Conservation (phyloP, 345 rosid genomes). For the Theobroma cacao region DNA sequence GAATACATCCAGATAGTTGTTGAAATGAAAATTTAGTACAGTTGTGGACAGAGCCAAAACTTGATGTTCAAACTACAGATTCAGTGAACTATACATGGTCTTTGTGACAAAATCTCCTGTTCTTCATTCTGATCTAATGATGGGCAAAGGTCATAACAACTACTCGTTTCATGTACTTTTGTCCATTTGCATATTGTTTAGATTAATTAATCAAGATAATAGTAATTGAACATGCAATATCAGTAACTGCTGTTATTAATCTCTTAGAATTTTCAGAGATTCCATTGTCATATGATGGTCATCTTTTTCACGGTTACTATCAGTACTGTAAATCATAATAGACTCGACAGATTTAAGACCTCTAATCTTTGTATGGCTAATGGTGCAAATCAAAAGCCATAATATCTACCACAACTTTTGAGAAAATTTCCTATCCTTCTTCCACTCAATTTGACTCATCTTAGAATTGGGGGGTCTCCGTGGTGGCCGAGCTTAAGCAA, state of each 20-base stretch:
- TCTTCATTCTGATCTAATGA: not conserved
- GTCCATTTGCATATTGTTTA: not conserved
- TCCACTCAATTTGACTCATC: not conserved
- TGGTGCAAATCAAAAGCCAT: not conserved
- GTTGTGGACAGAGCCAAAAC: not conserved
- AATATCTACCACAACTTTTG: not conserved
- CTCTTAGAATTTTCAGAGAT: not conserved
- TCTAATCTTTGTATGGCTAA: not conserved
- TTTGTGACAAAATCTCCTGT: not conserved
- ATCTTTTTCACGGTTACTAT: not conserved
- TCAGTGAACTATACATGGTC: not conserved
- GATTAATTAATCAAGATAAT: not conserved
- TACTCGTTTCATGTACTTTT: not conserved
- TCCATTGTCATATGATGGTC: not conserved
- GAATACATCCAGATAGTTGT: not conserved
- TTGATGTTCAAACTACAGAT: not conserved
- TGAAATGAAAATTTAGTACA: not conserved
- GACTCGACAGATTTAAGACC: not conserved
- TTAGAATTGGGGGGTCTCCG: not conserved
- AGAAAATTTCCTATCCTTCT: not conserved
- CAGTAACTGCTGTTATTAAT: too few relatives aligned
- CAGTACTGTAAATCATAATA: not conserved
- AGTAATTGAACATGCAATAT: not conserved
- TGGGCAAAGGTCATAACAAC: not conserved
- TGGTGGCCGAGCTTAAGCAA: not conserved